Evolutionary conservation across 768 basidiomycete genomes (phyloP).

Genomic region (Suillus tomentosus): DNA sequence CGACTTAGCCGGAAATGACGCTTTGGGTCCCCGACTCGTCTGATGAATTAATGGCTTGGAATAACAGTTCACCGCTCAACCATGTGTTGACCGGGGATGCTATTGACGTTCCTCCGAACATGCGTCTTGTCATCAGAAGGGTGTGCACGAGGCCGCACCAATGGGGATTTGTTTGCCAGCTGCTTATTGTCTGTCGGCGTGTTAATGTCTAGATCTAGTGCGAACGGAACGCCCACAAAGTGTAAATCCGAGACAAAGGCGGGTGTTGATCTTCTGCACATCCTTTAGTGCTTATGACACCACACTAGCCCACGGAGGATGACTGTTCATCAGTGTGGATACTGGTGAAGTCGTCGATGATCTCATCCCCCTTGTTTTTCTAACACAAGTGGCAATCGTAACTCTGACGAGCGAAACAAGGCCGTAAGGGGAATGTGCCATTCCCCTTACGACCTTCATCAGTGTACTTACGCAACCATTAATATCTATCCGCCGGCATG

Average conservation of each 20-base stretch:
- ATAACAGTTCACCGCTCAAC: background rate
- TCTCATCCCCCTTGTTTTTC: background rate
- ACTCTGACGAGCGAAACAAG: slow-evolving; percentile 9
- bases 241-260: background rate
- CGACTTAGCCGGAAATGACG: slow-evolving; percentile 2
- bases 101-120: background rate
- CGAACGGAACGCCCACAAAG: background rate
- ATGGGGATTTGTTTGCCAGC: background rate
- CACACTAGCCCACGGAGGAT: background rate
- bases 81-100: slow-evolving; percentile 4
- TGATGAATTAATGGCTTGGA: slow-evolving; percentile 1
- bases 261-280: background rate
- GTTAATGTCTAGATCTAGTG: background rate
- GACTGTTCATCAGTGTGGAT: background rate
- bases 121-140: slow-evolving; percentile 5
- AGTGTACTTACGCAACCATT: slow-evolving; percentile 4
- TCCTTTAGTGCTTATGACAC: background rate
- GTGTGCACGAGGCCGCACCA: background rate
- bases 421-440: slow-evolving; percentile 1
- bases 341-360: background rate
- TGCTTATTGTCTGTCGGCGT: background rate
- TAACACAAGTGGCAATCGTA: background rate
- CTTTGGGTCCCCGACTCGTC: background rate
- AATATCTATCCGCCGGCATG: slow-evolving; percentile 13
- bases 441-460: slow-evolving; percentile 6